Evolutionary conservation across 2,329 filamentous ascomycete genomes (phyloP).

Genomic region (Grosmannia penicillata): DNA sequence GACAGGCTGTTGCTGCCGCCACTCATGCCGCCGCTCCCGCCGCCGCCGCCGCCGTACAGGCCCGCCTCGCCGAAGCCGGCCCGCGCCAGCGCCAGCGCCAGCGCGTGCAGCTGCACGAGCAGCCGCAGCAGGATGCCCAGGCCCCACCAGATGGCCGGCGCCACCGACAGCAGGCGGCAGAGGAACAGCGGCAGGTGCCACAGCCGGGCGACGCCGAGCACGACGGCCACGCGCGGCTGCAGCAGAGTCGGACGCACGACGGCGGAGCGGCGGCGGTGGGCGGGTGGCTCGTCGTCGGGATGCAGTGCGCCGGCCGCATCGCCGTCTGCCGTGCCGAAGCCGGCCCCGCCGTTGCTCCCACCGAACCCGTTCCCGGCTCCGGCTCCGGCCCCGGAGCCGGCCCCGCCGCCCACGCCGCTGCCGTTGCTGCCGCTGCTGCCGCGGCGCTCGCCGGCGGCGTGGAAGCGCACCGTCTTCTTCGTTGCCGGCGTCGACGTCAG

Average conservation of each 20-base stretch:
- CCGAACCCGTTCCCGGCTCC: neutral
- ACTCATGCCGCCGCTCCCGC: neutral
- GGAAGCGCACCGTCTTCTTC: too few relatives aligned
- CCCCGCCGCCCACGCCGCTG: too few relatives aligned
- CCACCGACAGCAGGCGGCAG: constrained; percentile 56
- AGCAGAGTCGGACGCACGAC: constrained; percentile 30
- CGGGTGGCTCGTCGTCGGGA: constrained; percentile 1
- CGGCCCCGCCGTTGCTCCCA: neutral
- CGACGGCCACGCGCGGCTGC: constrained; percentile 64
- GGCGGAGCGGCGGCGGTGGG: constrained; percentile 2
- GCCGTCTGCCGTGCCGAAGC: constrained; percentile 1
- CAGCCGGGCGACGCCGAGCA: constrained; percentile 54
- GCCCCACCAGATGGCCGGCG: constrained; percentile 59
- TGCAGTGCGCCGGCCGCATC: too few relatives aligned
- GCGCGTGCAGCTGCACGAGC: constrained; percentile 42
- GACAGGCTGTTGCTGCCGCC: constrained; percentile 8
- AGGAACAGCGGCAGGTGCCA: constrained; percentile 64
- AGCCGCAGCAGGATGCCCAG: constrained; percentile 54
- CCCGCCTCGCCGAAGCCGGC: constrained; percentile 3
- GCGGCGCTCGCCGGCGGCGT: too few relatives aligned
- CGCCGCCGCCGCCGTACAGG: constrained; percentile 1
- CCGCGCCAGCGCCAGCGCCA: constrained; percentile 3
- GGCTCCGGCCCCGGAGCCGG: too few relatives aligned
- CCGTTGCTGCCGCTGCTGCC: too few relatives aligned
- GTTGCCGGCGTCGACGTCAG: too few relatives aligned